A percentile compares a stretch with the other conserved stretches of the same genome.
Evolutionary conservation across 2,329 filamentous ascomycete genomes (phyloP).

Genomic region (Penicillium sp.): DNA sequence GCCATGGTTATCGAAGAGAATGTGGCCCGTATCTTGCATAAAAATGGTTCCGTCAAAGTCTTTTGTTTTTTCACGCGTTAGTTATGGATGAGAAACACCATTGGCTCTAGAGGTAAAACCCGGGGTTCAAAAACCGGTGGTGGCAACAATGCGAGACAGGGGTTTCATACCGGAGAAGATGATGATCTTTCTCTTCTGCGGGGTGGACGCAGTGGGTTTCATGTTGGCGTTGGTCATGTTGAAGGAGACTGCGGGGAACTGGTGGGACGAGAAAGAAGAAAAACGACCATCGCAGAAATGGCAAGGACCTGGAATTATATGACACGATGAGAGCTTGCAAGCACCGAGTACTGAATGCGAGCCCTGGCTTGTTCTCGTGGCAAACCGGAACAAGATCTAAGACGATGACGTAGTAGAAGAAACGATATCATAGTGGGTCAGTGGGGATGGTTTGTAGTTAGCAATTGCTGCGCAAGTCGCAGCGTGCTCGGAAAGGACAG

Average conservation of each 20-base stretch:
- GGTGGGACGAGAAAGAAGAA: not conserved
- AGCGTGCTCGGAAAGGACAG: not conserved
- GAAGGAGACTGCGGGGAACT: not conserved
- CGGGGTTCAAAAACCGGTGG: too few relatives aligned
- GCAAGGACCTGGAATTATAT: too few relatives aligned
- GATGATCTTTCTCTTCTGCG: constrained; percentile 43
- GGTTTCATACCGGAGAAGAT: constrained; percentile 49
- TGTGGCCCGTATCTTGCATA: constrained; percentile 68
- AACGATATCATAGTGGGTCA: constrained; percentile 18
- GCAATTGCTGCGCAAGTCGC: too few relatives aligned
- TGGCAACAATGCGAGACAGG: constrained; percentile 4
- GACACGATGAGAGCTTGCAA: too few relatives aligned
- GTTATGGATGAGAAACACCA: not conserved
- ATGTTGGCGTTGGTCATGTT: constrained; percentile 17
- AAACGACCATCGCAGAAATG: not conserved
- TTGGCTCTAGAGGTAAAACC: not conserved
- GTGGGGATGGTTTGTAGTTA: too few relatives aligned
- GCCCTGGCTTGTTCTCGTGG: constrained; percentile 5
- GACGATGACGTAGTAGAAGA: constrained; percentile 15
- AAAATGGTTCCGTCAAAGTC: constrained; percentile 72
- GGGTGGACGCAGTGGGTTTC: constrained; percentile 10
- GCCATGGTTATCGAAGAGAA: constrained; percentile 64
- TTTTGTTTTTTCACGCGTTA: constrained; percentile 26
- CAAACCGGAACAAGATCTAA: constrained; percentile 16
- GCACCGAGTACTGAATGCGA: not conserved